Evolutionary conservation across 768 basidiomycete genomes (phyloP).

Genomic region (Suillus plorans): DNA sequence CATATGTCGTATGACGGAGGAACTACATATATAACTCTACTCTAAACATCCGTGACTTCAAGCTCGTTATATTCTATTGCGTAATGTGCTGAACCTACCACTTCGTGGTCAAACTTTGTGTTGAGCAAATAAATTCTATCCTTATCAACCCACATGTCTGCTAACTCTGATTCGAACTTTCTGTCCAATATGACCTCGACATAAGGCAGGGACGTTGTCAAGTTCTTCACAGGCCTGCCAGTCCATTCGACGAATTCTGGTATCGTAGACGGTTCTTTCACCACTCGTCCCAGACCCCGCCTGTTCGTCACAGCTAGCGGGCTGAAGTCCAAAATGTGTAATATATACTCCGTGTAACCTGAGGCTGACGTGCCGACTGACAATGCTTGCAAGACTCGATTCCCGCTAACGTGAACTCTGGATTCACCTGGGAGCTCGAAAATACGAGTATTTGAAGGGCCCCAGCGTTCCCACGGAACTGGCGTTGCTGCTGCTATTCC

Average conservation of each 20-base stretch:
- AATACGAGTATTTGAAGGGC: neutral
- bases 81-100: neutral
- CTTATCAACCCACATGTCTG: neutral
- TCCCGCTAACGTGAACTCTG: neutral
- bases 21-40: neutral
- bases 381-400: neutral
- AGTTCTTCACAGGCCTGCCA: neutral
- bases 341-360: neutral
- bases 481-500: neutral
- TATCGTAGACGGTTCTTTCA: neutral
- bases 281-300: neutral
- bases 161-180: neutral
- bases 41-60: neutral
- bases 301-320: neutral
- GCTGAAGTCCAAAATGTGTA: neutral
- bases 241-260: neutral
- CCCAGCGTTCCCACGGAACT: neutral
- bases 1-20: too few relatives aligned
- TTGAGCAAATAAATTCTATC: neutral
- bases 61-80: neutral
- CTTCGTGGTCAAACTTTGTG: neutral
- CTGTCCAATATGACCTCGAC: neutral
- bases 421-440: neutral
- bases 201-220: neutral
- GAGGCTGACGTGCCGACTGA: neutral